These are phyloP conservation scores for Atkinsonella texensis DNA, from an alignment of 2,329 filamentous ascomycete species.

Conservation along the genomic window DNA sequence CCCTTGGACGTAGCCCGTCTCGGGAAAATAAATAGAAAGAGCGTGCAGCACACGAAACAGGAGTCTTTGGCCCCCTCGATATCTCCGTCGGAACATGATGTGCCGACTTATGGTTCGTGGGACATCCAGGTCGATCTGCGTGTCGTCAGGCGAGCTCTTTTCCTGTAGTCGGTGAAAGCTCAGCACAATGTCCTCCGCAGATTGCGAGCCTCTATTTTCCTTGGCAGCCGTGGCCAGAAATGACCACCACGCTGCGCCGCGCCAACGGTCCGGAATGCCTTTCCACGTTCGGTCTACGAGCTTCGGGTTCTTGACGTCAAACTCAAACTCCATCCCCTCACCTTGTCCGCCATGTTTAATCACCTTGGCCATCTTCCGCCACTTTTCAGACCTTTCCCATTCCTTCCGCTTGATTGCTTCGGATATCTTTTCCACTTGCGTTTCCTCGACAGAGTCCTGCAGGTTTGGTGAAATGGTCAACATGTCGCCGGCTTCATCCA, in stretches of 20 bases:
- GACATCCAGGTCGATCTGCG: conserved; percentile 95
- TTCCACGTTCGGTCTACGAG: conserved; percentile 92
- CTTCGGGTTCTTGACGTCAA: conserved; percentile 73
- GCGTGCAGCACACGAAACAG: conserved; percentile 89
- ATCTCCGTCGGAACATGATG: conserved; percentile 91
- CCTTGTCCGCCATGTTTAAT: conserved; percentile 40
- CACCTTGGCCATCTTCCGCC: conserved; percentile 53
- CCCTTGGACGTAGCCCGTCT: conserved; percentile 91
- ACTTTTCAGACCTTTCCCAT: conserved; percentile 51
- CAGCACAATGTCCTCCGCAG: conserved; percentile 60
- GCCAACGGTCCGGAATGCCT: conserved; percentile 93
- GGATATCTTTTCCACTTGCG: conserved; percentile 36
- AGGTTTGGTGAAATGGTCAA: conserved; percentile 47
- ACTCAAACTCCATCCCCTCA: conserved; percentile 57
- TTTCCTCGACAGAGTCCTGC: conserved; percentile 43
- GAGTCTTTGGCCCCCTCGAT: conserved; percentile 81
- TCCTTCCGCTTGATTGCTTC: conserved; percentile 51
- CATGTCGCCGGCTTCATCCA: conserved; percentile 58
- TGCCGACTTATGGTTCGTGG: conserved; percentile 89
- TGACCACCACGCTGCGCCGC: conserved; percentile 85
- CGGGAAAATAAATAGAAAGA: conserved; percentile 80
- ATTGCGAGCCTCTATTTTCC: conserved; percentile 43
- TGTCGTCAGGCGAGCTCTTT: conserved; percentile 72
- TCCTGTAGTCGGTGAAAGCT: conserved; percentile 63
- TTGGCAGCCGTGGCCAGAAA: conserved; percentile 73